Conservation (phyloP, 352 stramenopile species). For the Thalassiosira livingstoniorum region DNA sequence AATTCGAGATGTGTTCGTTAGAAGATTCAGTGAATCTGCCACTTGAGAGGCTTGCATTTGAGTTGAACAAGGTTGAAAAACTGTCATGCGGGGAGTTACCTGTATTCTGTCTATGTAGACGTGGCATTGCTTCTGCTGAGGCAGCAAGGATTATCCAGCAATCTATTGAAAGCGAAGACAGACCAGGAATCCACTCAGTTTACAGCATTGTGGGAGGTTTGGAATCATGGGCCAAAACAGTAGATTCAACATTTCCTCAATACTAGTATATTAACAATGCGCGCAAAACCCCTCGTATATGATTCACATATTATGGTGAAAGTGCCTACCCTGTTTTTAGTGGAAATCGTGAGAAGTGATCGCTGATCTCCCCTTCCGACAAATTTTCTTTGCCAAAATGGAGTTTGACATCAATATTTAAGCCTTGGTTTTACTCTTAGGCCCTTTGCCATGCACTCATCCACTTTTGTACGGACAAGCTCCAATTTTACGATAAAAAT, state of each 20-base stretch:
- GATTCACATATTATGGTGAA: too few relatives aligned
- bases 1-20: slow-evolving; percentile 87
- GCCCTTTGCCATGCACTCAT: too few relatives aligned
- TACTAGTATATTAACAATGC: too few relatives aligned
- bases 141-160: slow-evolving; percentile 80
- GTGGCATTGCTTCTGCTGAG: slow-evolving; percentile 83
- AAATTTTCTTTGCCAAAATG: too few relatives aligned
- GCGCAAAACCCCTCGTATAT: too few relatives aligned
- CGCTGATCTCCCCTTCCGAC: too few relatives aligned
- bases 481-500: too few relatives aligned
- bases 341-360: too few relatives aligned
- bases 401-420: too few relatives aligned
- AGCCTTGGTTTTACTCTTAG: too few relatives aligned
- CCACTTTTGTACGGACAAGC: too few relatives aligned
- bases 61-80: slow-evolving; percentile 58
- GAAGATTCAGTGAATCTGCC: slow-evolving; percentile 85
- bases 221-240: slow-evolving; percentile 80
- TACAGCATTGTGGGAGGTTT: slow-evolving; percentile 86
- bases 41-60: slow-evolving; percentile 60
- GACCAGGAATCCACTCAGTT: slow-evolving; percentile 64
- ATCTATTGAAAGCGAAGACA: slow-evolving; percentile 47
- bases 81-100: slow-evolving; percentile 69
- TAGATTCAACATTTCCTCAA: slow-evolving; percentile 86
- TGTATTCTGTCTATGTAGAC: slow-evolving; percentile 87
- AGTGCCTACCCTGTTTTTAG: too few relatives aligned